phyloP scores from a whole-genome alignment of 768 basidiomycete genomes.

The Podaxis pistillaris region DNA sequence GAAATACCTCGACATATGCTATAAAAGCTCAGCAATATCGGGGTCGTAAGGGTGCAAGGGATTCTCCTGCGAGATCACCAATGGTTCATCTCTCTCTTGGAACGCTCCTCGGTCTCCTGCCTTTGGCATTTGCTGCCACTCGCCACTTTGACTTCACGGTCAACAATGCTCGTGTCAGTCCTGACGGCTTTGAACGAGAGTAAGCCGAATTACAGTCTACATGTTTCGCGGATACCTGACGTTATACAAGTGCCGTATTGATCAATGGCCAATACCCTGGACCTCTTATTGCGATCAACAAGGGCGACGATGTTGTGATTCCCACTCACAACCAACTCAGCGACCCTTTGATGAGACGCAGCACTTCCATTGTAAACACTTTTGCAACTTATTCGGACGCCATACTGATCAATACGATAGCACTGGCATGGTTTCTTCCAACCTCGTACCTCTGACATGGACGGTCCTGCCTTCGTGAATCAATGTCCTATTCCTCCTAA shows the following conservation, averaged over 20 bases:
- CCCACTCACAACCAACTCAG: constrained; percentile 30
- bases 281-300: constrained; percentile 37
- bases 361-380: constrained; percentile 26
- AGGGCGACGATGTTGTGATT: constrained; percentile 33
- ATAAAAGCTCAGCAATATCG: not conserved
- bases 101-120: not conserved
- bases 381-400: not conserved
- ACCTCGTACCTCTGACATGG: constrained; percentile 41
- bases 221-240: not conserved
- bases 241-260: constrained; percentile 28
- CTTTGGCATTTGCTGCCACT: constrained; percentile 6
- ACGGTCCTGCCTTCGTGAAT: constrained; percentile 32
- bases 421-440: constrained; percentile 31
- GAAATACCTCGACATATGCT: constrained; percentile 4
- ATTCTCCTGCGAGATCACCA: not conserved
- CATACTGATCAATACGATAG: not conserved
- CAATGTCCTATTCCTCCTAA: constrained; percentile 20
- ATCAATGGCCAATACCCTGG: constrained; percentile 42
- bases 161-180: constrained; percentile 38
- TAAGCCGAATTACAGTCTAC: not conserved
- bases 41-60: not conserved
- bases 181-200: constrained; percentile 38
- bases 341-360: constrained; percentile 32
- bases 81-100: constrained; percentile 4
- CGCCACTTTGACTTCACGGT: constrained; percentile 21